phyloP scores from a whole-genome alignment of 441 rosid species.

The Cnidoscolus chayamansa region DNA sequence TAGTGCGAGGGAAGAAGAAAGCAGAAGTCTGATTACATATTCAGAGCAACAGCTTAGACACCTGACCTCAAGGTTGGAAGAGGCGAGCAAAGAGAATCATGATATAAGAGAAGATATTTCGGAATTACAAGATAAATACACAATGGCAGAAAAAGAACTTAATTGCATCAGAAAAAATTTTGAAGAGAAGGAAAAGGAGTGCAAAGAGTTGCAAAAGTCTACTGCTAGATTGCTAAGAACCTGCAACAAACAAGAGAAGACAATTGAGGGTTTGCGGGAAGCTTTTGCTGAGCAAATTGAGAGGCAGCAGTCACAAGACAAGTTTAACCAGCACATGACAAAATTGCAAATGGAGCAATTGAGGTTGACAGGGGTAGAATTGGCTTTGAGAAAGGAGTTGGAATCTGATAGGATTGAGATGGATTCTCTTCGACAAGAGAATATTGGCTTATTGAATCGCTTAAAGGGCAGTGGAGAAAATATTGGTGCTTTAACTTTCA shows the following conservation, averaged over 20 bases:
- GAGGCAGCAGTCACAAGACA: constrained; percentile 46
- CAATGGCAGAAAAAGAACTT: constrained; percentile 48
- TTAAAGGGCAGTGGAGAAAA: constrained; percentile 60
- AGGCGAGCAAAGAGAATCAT: constrained; percentile 49
- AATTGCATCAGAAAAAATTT: constrained; percentile 58
- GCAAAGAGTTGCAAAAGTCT: constrained; percentile 82
- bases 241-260: constrained; percentile 80
- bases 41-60: constrained; percentile 61
- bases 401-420: constrained; percentile 64
- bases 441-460: constrained; percentile 65
- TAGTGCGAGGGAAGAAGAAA: constrained; percentile 67
- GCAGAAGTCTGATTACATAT: constrained; percentile 45
- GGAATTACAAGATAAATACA: constrained; percentile 50
- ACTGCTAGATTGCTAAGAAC: constrained; percentile 62
- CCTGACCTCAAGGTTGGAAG: constrained; percentile 52
- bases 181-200: constrained; percentile 84
- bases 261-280: constrained; percentile 70
- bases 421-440: constrained; percentile 82
- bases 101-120: constrained; percentile 48
- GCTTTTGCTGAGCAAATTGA: constrained; percentile 44
- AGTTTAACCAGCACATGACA: constrained; percentile 43
- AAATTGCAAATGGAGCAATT: constrained; percentile 75
- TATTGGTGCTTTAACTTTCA: constrained; percentile 49
- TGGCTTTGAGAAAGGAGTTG: constrained; percentile 69
- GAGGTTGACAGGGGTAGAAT: constrained; percentile 79